Base-by-base conservation (phyloP, 2,329 filamentous ascomycete genomes). In the Knoxdaviesia capensis region DNA sequence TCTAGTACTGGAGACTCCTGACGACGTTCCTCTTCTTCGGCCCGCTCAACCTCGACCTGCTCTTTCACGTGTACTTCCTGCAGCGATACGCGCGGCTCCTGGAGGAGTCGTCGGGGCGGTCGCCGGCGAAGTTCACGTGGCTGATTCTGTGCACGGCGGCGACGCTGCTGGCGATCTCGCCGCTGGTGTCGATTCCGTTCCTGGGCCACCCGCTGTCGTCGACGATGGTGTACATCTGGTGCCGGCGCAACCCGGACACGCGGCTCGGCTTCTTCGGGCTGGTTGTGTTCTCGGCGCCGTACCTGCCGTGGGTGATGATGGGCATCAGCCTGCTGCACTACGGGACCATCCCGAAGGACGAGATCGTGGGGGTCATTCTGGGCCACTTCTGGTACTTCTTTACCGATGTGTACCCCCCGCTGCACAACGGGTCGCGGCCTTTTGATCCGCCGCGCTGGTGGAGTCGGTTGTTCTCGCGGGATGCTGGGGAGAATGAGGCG, bases 321-420 rank as follows among this genome's bases (percentile, higher is more conserved):
- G 79, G 72, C 0, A 93, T 98, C 60, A 92, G 83, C 54, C 66
- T 96, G 38, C 69, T 94, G n/a, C 70, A 96, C 56, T 86, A 96
- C 56, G 84, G 84, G 6, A 80, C 72, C 5, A 69, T 96, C 36
- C 90, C 90, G 4, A 93, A 92, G 60, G 90, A 96, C 57, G 90
- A 98, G 64, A 80, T 98, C 48, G 85, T 92, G 64, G 90, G 90
- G 4, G 85, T 94, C 10, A 76, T 90, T 7, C 87, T 96, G 35
- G 90, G 90, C 7, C 90, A 98, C 60, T 70, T 96, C 36, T 96
- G 87, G 80, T 98, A 96, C 59, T 98, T 94, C 63, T 94, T 96
- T 59, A 83, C 78, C 45, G 90, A 98, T 57, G 87, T 98, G 10
- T 98, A 94, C 59, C 90, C 90, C 4, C 82, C 86, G 3, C 71